phyloP scores from a whole-genome alignment of 306 rosid genomes.

The Spatholobus suberectus region DNA sequence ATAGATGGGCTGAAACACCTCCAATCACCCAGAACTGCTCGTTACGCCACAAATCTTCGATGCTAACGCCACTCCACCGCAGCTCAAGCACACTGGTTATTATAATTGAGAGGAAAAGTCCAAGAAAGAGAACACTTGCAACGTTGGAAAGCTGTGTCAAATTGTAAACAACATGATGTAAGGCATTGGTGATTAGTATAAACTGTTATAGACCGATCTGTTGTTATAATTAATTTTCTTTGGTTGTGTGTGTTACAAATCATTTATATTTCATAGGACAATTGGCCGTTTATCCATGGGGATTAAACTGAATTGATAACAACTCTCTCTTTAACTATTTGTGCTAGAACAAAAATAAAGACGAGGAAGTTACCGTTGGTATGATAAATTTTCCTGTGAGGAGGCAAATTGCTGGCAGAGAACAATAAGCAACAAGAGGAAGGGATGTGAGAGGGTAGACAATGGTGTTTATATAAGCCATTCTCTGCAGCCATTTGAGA shows the following conservation, averaged over 20 bases:
- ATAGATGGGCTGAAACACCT: constrained; percentile 96
- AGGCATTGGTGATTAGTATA: constrained; percentile 20
- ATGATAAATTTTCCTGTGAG: constrained; percentile 98
- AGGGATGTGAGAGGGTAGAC: constrained; percentile 97
- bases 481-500: constrained; percentile 85
- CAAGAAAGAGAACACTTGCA: constrained; percentile 91
- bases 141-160: constrained; percentile 82
- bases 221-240: neutral
- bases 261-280: neutral
- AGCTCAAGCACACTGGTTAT: constrained; percentile 84
- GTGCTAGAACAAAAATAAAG: neutral
- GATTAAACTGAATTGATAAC: neutral
- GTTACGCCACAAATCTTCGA: constrained; percentile 92
- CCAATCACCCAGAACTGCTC: constrained; percentile 99
- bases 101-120: constrained; percentile 92
- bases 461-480: constrained; percentile 94
- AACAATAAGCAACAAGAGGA: constrained; percentile 94
- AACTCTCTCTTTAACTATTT: neutral
- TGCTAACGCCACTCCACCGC: constrained; percentile 93
- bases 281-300: neutral
- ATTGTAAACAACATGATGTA: neutral
- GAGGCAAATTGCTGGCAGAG: constrained; percentile 93
- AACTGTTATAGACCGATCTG: neutral
- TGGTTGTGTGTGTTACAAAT: neutral
- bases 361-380: constrained; percentile 74